These are phyloP conservation scores for Myxozyma udenii DNA, from an alignment of 805 yeast genomes.

Conservation along the genomic window DNA sequence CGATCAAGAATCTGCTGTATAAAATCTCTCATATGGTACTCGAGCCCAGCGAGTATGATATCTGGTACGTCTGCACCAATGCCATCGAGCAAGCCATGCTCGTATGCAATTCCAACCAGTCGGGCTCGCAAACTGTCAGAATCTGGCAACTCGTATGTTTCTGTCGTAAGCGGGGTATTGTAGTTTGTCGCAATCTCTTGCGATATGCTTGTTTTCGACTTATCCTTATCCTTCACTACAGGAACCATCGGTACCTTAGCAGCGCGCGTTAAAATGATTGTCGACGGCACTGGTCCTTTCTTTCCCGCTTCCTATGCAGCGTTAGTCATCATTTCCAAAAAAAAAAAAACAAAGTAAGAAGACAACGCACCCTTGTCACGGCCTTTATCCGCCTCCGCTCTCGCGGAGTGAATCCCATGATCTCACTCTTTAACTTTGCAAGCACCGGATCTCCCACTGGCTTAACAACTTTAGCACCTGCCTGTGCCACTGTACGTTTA, in stretches of 20 bases:
- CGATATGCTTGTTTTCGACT: constrained; percentile 51
- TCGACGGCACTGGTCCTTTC: constrained; percentile 47
- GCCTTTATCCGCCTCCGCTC: constrained; percentile 83
- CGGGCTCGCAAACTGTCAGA: constrained; percentile 61
- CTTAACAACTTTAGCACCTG: constrained; percentile 45
- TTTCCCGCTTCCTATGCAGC: constrained; percentile 65
- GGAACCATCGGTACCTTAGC: constrained; percentile 83
- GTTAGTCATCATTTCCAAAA: not conserved
- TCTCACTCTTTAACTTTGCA: constrained; percentile 77
- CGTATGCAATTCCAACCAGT: constrained; percentile 80
- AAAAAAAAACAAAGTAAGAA: not conserved
- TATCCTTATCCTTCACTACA: constrained; percentile 45
- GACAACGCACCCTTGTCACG: constrained; percentile 49
- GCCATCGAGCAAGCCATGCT: constrained; percentile 81
- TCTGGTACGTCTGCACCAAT: constrained; percentile 79
- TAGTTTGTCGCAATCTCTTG: constrained; percentile 87
- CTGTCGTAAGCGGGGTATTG: constrained; percentile 75
- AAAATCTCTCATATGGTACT: constrained; percentile 69
- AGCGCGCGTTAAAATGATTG: constrained; percentile 40
- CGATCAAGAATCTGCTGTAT: constrained; percentile 73
- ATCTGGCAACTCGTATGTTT: constrained; percentile 80
- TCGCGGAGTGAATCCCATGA: constrained; percentile 76
- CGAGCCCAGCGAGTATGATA: constrained; percentile 73
- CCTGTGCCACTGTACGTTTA: constrained; percentile 47
- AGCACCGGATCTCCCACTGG: constrained; percentile 55